These are phyloP conservation scores for Wickerhamomyces xylosicus DNA, from an alignment of 805 yeast genomes.

Conservation along the genomic window DNA sequence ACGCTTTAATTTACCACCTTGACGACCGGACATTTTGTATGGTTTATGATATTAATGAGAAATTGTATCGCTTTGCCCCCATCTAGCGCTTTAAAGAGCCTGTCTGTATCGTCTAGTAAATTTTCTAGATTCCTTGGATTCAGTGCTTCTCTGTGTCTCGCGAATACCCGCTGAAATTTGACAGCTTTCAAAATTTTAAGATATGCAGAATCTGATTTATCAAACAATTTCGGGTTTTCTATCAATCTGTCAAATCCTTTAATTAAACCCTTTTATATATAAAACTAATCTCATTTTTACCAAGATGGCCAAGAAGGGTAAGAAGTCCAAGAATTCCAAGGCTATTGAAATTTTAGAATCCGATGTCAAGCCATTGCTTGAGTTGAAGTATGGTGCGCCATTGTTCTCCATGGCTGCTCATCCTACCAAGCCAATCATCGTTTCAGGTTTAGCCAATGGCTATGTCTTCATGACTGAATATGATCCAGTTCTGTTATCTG, in stretches of 20 bases:
- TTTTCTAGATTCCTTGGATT: no score
- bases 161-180: background rate
- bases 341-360: conserved; percentile 13
- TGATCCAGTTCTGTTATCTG: conserved; percentile 35
- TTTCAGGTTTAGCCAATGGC: conserved; percentile 78
- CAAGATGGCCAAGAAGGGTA: conserved; percentile 1
- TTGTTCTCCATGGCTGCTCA: conserved; percentile 73
- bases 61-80: no score
- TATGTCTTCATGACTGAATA: conserved; percentile 55
- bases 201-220: no score
- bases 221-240: background rate
- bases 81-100: no score
- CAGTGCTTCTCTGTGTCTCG: no score
- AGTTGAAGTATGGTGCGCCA: conserved; percentile 40
- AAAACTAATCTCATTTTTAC: no score
- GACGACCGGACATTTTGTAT: conserved; percentile 77
- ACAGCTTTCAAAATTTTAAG: background rate
- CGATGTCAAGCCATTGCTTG: conserved; percentile 22
- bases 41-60: background rate
- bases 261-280: background rate
- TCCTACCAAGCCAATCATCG: conserved; percentile 55
- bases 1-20: conserved; percentile 95
- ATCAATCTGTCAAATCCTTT: background rate
- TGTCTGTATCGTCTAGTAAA: background rate
- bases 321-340: conserved; percentile 12